phyloP scores from a whole-genome alignment of 768 basidiomycete species.

The Floccularia luteovirens region DNA sequence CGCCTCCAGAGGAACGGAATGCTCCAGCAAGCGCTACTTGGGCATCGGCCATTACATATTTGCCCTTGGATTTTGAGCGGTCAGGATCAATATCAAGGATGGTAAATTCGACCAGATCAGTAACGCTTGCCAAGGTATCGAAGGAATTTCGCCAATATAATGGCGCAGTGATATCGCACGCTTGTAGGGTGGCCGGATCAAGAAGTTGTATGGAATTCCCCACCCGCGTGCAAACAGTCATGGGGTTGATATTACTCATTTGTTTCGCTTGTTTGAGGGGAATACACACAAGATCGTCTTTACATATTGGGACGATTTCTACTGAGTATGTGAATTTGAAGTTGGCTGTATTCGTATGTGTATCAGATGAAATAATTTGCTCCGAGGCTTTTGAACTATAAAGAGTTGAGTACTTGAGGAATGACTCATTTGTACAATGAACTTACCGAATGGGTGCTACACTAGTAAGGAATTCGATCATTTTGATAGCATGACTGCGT shows the following conservation, averaged over 20 bases:
- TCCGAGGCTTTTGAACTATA: constrained; percentile 86
- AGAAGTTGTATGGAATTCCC: constrained; percentile 88
- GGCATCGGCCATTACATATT: constrained; percentile 72
- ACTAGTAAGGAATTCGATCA: constrained; percentile 87
- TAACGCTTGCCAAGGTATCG: constrained; percentile 70
- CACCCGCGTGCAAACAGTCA: constrained; percentile 85
- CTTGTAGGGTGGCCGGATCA: constrained; percentile 82
- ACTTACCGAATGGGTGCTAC: constrained; percentile 80
- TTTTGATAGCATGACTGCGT: constrained; percentile 88
- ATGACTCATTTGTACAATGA: constrained; percentile 4
- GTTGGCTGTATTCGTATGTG: constrained; percentile 87
- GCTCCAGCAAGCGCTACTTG: constrained; percentile 85
- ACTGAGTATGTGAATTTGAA: constrained; percentile 98
- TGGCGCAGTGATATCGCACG: constrained; percentile 68
- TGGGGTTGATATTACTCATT: constrained; percentile 82
- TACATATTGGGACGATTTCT: constrained; percentile 95
- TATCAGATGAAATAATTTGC: constrained; percentile 89
- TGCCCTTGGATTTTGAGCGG: constrained; percentile 47
- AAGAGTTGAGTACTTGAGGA: background rate
- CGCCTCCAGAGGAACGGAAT: constrained; percentile 45
- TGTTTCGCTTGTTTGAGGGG: constrained; percentile 76
- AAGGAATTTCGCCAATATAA: constrained; percentile 94
- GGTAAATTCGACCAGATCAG: constrained; percentile 91
- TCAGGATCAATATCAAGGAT: constrained; percentile 92
- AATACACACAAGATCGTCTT: constrained; percentile 93